Percentiles rank a stretch among this genome's conserved stretches.
Evolutionary conservation across 1,284 basidiomycete genomes (phyloP).

Genomic region (Vanrija sp.): DNA sequence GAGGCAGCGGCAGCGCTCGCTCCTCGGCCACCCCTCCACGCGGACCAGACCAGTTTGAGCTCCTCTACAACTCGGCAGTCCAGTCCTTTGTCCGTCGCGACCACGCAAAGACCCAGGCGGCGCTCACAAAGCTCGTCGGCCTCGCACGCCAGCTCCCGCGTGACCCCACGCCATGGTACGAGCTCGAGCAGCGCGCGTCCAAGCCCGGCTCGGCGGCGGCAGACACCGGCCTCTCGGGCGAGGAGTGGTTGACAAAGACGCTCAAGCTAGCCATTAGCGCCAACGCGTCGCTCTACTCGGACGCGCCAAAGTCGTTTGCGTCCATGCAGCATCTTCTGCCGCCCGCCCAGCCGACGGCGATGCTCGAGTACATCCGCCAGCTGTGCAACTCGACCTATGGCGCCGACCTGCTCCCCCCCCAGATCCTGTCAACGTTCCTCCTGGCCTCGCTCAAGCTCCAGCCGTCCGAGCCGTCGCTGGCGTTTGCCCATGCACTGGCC

Average conservation of each 20-base stretch:
- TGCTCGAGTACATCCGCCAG: slow-evolving; percentile 25
- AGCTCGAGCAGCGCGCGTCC: neutral
- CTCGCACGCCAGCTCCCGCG: slow-evolving; percentile 14
- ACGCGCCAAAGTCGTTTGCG: slow-evolving; percentile 25
- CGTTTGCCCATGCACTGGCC: slow-evolving; percentile 30
- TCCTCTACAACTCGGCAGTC: slow-evolving; percentile 43
- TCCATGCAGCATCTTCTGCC: slow-evolving; percentile 24
- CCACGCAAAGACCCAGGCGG: slow-evolving; percentile 38
- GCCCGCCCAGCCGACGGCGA: slow-evolving; percentile 23
- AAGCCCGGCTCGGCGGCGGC: neutral
- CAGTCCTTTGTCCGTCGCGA: slow-evolving; percentile 46
- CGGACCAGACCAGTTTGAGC: slow-evolving; percentile 24
- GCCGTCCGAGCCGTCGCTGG: slow-evolving; percentile 23
- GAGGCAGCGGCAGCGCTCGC: neutral
- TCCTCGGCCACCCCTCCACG: slow-evolving; percentile 4
- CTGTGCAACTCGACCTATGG: slow-evolving; percentile 21
- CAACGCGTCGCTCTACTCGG: slow-evolving; percentile 35
- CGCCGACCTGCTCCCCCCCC: slow-evolving; percentile 29
- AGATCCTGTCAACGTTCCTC: slow-evolving; percentile 37
- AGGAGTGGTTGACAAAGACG: slow-evolving; percentile 40
- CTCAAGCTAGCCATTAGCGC: slow-evolving; percentile 40
- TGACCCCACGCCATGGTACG: slow-evolving; percentile 15
- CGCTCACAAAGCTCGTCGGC: slow-evolving; percentile 27
- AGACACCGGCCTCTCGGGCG: slow-evolving; percentile 7
- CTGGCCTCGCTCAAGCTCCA: slow-evolving; percentile 40